Evolutionary conservation across 148 eudicot genomes (phyloP).

Genomic region (Spergularia marina): DNA sequence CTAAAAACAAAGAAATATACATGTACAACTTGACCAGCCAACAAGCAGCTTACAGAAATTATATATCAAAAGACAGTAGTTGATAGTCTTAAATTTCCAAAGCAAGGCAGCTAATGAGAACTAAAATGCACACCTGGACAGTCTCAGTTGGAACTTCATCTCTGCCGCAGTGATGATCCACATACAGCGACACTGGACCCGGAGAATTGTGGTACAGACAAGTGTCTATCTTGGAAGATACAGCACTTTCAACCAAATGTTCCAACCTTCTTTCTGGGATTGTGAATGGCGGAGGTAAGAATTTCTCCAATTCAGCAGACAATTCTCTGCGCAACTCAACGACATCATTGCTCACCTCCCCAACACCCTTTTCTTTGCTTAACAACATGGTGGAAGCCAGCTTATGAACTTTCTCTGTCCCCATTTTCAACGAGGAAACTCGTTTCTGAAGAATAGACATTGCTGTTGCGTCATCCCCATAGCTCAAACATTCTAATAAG

Average conservation of each 20-base stretch:
- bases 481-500: constrained; percentile 53
- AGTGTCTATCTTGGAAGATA: constrained; percentile 55
- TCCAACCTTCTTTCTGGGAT: constrained; percentile 85
- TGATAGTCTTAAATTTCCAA: background rate
- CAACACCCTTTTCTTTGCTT: constrained; percentile 35
- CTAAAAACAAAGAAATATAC: too few relatives aligned
- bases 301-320: constrained; percentile 51
- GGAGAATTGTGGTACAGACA: constrained; percentile 72
- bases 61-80: background rate
- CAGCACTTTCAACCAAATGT: constrained; percentile 68
- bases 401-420: constrained; percentile 56
- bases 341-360: constrained; percentile 29
- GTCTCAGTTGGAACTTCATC: constrained; percentile 79
- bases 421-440: constrained; percentile 47
- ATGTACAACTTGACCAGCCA: background rate
- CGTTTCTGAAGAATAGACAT: constrained; percentile 54
- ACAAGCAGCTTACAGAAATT: background rate
- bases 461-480: constrained; percentile 57
- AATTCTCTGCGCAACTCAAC: constrained; percentile 42
- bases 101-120: constrained; percentile 8
- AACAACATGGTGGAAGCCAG: constrained; percentile 63
- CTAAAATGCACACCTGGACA: constrained; percentile 56
- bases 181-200: constrained; percentile 50
- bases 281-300: constrained; percentile 70
- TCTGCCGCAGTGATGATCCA: constrained; percentile 70